Evolutionary conservation across 1,139 yeast genomes (phyloP).

Genomic region (Taphrina populina): DNA sequence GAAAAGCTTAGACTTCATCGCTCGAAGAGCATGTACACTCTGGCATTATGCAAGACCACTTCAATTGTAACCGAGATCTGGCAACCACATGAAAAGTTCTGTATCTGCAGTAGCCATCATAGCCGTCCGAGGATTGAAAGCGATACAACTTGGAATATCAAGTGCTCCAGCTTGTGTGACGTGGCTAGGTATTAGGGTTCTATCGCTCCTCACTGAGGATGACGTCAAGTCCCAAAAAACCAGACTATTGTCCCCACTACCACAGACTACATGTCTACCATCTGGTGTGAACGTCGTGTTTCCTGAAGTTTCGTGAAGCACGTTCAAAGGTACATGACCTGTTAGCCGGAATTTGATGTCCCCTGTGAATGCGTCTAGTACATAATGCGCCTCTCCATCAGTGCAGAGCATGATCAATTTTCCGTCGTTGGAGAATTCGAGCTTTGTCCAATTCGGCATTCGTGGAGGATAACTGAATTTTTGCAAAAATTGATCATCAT

Average conservation of each 20-base stretch:
- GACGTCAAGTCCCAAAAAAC: conserved; percentile 64
- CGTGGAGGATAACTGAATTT: conserved; percentile 43
- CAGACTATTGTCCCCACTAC: conserved; percentile 55
- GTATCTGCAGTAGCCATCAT: conserved; percentile 80
- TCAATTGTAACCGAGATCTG: conserved; percentile 7
- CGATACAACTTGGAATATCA: conserved; percentile 59
- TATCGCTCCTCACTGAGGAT: conserved; percentile 42
- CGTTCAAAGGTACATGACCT: conserved; percentile 26
- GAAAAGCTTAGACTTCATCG: too few relatives aligned
- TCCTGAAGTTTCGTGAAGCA: conserved; percentile 46
- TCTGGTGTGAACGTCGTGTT: conserved; percentile 77
- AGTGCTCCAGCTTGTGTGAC: conserved; percentile 44
- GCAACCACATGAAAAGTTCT: conserved; percentile 33
- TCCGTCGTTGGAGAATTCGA: conserved; percentile 84
- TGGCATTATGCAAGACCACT: too few relatives aligned
- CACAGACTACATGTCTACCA: conserved; percentile 69
- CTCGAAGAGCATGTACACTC: too few relatives aligned
- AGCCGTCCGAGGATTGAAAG: conserved; percentile 75
- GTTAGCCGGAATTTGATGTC: conserved; percentile 42
- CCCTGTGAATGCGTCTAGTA: conserved; percentile 74
- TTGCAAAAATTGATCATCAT: conserved; percentile 35
- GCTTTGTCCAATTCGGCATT: conserved; percentile 54
- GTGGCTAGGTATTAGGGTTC: conserved; percentile 41
- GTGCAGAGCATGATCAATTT: conserved; percentile 69
- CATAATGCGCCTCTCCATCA: conserved; percentile 53